phyloP scores from a whole-genome alignment of 345 rosid genomes.

The Cardamine resedifolia region DNA sequence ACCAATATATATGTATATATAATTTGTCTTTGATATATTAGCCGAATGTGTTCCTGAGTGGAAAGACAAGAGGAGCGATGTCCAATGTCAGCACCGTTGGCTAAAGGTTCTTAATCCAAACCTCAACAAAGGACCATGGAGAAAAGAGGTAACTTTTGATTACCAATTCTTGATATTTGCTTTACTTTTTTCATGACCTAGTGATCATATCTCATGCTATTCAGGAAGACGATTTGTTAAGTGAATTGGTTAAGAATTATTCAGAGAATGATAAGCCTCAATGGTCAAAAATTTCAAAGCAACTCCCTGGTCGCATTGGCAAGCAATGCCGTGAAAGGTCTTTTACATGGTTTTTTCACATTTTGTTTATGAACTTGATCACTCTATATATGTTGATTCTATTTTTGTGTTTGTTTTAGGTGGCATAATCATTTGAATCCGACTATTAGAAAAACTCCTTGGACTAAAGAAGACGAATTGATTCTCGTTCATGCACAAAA shows the following conservation, averaged over 20 bases:
- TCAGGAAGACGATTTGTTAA: constrained; percentile 21
- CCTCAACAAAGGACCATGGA: constrained; percentile 29
- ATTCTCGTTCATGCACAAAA: constrained; percentile 48
- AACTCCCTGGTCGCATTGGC: constrained; percentile 64
- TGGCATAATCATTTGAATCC: constrained; percentile 77
- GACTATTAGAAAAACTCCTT: constrained; percentile 48
- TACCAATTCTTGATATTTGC: neutral
- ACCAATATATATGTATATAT: neutral
- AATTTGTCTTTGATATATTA: too few species aligned
- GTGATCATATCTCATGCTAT: neutral
- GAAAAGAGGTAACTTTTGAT: neutral
- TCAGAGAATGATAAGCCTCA: constrained; percentile 16
- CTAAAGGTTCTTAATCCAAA: constrained; percentile 24
- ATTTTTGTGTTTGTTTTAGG: constrained; percentile 32
- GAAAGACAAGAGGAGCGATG: neutral
- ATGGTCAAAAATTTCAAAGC: constrained; percentile 65
- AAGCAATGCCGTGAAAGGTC: constrained; percentile 82
- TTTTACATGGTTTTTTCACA: neutral
- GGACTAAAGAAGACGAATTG: constrained; percentile 63
- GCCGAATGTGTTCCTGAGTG: neutral
- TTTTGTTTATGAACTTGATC: neutral
- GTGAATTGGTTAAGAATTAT: neutral
- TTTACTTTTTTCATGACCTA: neutral
- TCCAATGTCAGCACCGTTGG: constrained; percentile 29
- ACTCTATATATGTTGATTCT: neutral